Evolutionary conservation across 257 asterid species (phyloP).

Genomic region (Perilla frutescens): DNA sequence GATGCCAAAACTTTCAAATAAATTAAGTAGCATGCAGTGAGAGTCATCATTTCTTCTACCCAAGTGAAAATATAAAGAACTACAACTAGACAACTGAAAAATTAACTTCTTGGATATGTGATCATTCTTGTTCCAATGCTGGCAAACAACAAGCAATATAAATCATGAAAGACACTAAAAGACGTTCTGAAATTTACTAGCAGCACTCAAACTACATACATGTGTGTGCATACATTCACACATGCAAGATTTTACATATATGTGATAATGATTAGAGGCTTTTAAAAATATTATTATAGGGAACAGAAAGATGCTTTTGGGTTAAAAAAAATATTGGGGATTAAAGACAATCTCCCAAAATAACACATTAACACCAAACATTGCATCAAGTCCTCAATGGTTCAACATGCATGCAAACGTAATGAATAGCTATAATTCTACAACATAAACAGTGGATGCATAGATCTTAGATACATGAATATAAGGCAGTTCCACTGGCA

Average conservation of each 20-base stretch:
- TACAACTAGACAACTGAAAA: background rate
- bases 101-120: background rate
- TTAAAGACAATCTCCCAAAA: background rate
- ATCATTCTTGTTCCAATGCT: conserved; percentile 13
- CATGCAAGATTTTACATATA: background rate
- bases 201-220: background rate
- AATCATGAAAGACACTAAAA: conserved; percentile 16
- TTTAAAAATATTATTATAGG: background rate
- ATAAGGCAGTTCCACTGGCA: conserved; percentile 9
- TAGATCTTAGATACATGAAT: background rate
- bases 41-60: conserved; percentile 15
- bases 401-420: background rate
- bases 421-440: background rate
- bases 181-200: conserved; percentile 1
- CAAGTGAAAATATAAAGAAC: conserved; percentile 16
- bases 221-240: background rate
- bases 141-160: conserved; percentile 2
- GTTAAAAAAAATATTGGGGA: background rate
- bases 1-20: conserved; percentile 24
- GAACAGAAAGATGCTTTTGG: conserved; percentile 11
- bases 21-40: conserved; percentile 16
- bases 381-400: conserved; percentile 15
- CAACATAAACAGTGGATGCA: background rate
- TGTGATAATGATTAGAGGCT: background rate
- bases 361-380: background rate